A percentile compares a stretch with the other conserved stretches of the same genome.
These are phyloP conservation scores for Atkinsonella texensis DNA, from an alignment of 2,329 filamentous ascomycete species.

Conservation along the genomic window DNA sequence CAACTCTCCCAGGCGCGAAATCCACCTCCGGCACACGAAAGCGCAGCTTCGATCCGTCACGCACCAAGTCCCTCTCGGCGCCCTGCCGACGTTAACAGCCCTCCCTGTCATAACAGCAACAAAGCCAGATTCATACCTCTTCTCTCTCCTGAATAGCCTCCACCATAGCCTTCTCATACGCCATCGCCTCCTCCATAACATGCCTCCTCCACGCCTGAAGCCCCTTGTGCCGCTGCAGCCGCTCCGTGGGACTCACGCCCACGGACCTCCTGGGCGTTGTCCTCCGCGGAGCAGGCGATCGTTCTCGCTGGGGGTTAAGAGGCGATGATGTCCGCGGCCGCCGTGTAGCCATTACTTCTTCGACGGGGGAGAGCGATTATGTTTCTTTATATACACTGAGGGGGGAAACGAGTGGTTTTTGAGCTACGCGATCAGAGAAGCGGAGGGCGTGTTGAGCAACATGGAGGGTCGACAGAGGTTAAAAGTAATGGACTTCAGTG, in stretches of 20 bases:
- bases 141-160: slow-evolving; percentile 2
- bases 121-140: slow-evolving; percentile 5
- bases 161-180: slow-evolving; percentile 11
- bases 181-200: slow-evolving; percentile 16
- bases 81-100: too few species aligned
- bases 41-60: not conserved
- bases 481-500: too few species aligned
- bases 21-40: too few species aligned
- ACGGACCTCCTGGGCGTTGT: slow-evolving; percentile 4
- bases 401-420: too few species aligned
- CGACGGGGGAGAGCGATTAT: too few species aligned
- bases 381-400: too few species aligned
- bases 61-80: not conserved
- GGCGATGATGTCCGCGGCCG: slow-evolving; percentile 12
- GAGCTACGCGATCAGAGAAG: too few species aligned
- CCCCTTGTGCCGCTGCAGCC: slow-evolving; percentile 29
- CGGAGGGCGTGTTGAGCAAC: too few species aligned
- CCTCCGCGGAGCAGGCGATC: not conserved
- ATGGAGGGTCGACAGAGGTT: too few species aligned
- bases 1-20: slow-evolving; percentile 6
- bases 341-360: not conserved
- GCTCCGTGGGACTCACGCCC: slow-evolving; percentile 27
- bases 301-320: slow-evolving; percentile 14
- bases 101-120: not conserved
- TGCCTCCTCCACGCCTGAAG: slow-evolving; percentile 28